A percentile compares a stretch with the other conserved stretches of the same genome.
phyloP scores from a whole-genome alignment of 805 yeast genomes.

The Wickerhamomyces kurtzmanii region DNA sequence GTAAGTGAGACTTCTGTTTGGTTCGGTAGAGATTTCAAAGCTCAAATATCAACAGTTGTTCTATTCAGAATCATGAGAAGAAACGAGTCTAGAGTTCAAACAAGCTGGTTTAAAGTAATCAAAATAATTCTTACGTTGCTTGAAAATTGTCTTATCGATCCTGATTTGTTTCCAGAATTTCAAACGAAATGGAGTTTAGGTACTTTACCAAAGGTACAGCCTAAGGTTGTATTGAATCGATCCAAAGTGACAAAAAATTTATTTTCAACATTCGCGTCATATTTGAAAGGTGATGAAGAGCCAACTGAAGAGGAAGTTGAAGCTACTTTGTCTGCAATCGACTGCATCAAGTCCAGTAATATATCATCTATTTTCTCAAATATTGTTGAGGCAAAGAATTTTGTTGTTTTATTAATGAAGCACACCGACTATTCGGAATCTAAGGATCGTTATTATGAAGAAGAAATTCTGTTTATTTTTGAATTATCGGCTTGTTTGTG shows the following conservation, averaged over 20 bases:
- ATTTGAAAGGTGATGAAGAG: conserved; percentile 89
- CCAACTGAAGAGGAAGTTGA: conserved; percentile 93
- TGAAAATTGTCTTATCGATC: conserved; percentile 63
- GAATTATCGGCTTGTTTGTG: conserved; percentile 27
- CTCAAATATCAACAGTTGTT: conserved; percentile 82
- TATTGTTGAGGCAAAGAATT: conserved; percentile 16
- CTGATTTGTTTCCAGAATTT: conserved; percentile 54
- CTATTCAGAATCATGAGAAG: conserved; percentile 67
- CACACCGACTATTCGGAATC: conserved; percentile 1
- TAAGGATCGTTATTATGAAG: conserved; percentile 29
- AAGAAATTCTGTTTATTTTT: conserved; percentile 35
- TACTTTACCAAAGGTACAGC: conserved; percentile 49
- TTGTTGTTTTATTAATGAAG: conserved; percentile 1
- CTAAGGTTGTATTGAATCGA: conserved; percentile 57
- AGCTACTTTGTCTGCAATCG: conserved; percentile 70
- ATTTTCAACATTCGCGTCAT: conserved; percentile 87
- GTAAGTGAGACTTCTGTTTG: conserved; percentile 76
- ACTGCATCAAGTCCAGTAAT: conserved; percentile 69
- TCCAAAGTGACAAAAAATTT: conserved; percentile 65
- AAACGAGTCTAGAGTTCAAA: conserved; percentile 34
- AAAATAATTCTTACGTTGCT: conserved; percentile 54
- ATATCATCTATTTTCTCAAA: conserved; percentile 45
- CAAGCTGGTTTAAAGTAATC: conserved; percentile 49
- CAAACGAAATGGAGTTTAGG: conserved; percentile 46
- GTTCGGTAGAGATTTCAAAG: conserved; percentile 86